phyloP scores from a whole-genome alignment of 2,329 filamentous ascomycete species.

The Coleophoma cylindrospora region DNA sequence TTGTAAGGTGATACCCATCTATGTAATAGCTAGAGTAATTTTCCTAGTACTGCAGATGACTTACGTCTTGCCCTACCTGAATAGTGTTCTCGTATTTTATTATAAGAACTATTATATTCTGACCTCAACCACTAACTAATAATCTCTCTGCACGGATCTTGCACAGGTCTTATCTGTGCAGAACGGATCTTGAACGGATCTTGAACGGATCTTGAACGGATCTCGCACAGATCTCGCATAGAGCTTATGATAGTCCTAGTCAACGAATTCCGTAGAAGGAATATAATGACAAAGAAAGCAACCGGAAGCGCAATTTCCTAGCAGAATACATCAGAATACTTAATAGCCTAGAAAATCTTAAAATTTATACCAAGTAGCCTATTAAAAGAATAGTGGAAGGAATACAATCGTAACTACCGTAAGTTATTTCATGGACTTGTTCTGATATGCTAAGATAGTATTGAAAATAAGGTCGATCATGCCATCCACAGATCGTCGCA shows the following conservation, averaged over 20 bases:
- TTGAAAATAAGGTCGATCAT: conserved; percentile 91
- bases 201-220: no score
- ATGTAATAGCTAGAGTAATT: no score
- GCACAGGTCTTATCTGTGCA: no score
- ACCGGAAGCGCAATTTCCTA: conserved; percentile 37
- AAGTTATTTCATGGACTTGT: conserved; percentile 86
- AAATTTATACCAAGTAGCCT: conserved; percentile 60
- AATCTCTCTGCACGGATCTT: no score
- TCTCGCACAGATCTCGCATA: no score
- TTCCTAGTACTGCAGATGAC: no score
- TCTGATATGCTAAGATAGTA: conserved; percentile 79
- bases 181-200: no score
- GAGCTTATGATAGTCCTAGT: conserved; percentile 12
- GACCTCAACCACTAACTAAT: no score
- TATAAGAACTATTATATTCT: no score
- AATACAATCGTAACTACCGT: conserved; percentile 86
- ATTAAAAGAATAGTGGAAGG: conserved; percentile 82
- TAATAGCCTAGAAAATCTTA: conserved; percentile 1
- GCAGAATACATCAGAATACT: conserved; percentile 5
- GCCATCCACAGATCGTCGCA: conserved; percentile 68
- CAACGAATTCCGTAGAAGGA: conserved; percentile 34
- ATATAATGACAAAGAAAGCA: conserved; percentile 30
- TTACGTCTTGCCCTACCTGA: no score
- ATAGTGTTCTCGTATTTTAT: no score
- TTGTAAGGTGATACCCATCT: conserved; percentile 5